Percentiles rank a stretch among this genome's conserved stretches.
phyloP scores from a whole-genome alignment of 202 grass and related monocot genomes.

The Saccharum hybrid region DNA sequence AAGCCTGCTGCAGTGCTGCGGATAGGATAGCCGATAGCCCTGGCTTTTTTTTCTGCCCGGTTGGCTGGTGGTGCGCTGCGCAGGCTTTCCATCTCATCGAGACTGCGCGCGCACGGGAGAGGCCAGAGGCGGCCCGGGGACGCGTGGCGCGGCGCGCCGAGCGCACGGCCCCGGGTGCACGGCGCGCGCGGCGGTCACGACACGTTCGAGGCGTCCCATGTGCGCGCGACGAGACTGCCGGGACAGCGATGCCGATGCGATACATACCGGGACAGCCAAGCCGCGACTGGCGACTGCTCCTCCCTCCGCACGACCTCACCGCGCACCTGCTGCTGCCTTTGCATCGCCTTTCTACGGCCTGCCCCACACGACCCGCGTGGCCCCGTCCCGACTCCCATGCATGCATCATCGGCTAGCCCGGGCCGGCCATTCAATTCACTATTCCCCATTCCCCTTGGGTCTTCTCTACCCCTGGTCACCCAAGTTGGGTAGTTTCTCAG shows the following conservation, averaged over 20 bases:
- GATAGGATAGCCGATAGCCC: neutral
- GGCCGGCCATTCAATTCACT: neutral
- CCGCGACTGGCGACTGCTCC: neutral
- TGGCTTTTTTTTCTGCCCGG: neutral
- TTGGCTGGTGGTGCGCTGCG: constrained; percentile 7
- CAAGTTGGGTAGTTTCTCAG: neutral
- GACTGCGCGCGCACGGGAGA: neutral
- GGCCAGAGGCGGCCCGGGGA: neutral
- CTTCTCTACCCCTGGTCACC: neutral
- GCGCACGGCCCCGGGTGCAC: constrained; percentile 40
- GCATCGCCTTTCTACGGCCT: neutral
- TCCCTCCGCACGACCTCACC: neutral
- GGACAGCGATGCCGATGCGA: neutral
- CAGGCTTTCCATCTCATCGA: constrained; percentile 2
- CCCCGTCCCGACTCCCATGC: neutral
- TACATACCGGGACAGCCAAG: too few species aligned
- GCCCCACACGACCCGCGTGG: neutral
- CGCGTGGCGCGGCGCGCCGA: constrained; percentile 46
- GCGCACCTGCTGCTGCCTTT: neutral
- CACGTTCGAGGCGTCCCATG: constrained; percentile 43
- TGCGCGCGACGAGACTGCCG: constrained; percentile 11
- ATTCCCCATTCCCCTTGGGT: neutral
- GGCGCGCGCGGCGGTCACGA: neutral
- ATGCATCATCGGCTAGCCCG: neutral
- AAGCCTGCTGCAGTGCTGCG: neutral